Conservation (phyloP, 2,329 filamentous ascomycete species). For the Ustulina deusta region DNA sequence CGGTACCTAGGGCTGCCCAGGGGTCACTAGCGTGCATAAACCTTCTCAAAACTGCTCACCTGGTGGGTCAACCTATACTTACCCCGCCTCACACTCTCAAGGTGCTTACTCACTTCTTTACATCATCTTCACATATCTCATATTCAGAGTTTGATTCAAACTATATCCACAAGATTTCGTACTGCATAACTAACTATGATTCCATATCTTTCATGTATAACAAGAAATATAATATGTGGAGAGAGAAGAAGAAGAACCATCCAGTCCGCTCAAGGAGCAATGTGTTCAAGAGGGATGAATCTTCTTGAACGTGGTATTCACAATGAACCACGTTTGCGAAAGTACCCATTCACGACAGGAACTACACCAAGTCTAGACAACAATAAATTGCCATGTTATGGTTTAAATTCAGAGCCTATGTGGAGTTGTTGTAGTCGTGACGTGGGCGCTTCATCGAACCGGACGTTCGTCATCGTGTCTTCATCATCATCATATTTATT, state of each 20-base stretch:
- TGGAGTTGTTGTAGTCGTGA: not conserved
- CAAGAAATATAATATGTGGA: not conserved
- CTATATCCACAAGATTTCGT: not conserved
- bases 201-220: not conserved
- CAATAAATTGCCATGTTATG: not conserved
- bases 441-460: not conserved
- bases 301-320: not conserved
- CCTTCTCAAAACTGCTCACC: conserved; percentile 65
- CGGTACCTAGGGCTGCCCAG: conserved; percentile 47
- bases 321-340: not conserved
- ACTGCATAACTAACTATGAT: not conserved
- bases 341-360: not conserved
- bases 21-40: conserved; percentile 51
- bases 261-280: not conserved
- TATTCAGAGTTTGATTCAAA: conserved; percentile 1
- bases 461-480: not conserved
- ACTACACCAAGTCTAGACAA: not conserved
- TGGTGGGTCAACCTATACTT: conserved; percentile 2
- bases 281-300: not conserved
- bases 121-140: conserved; percentile 6
- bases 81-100: conserved; percentile 15
- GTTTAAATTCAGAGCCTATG: not conserved
- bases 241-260: not conserved
- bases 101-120: conserved; percentile 13
- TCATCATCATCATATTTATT: too few relatives aligned